A percentile compares a stretch with the other conserved stretches of the same genome.
phyloP scores from a whole-genome alignment of 2,329 filamentous ascomycete genomes.

The Phyllachora maydis region DNA sequence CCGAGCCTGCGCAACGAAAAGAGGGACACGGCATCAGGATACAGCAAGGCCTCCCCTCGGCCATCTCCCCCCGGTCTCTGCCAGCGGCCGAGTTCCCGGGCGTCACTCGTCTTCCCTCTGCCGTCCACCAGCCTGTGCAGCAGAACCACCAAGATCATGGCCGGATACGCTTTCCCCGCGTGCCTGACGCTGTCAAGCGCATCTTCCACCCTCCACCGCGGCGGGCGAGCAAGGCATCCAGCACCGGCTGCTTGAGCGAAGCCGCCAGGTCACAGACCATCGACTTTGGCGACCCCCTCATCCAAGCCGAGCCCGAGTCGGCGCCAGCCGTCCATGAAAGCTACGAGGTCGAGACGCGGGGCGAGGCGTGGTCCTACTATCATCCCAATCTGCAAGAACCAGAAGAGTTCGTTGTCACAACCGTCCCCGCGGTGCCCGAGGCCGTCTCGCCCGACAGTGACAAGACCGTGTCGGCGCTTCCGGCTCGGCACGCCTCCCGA shows the following conservation, averaged over 20 bases:
- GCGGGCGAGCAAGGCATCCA: no score
- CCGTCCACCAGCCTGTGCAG: no score
- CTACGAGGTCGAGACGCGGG: constrained; percentile 6
- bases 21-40: constrained; percentile 4
- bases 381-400: constrained; percentile 5
- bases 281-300: no score
- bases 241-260: no score
- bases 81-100: constrained; percentile 3
- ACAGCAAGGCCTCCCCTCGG: constrained; percentile 7
- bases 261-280: no score
- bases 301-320: no score
- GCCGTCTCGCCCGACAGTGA: constrained; percentile 4
- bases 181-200: no score
- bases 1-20: constrained; percentile 13
- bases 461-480: constrained; percentile 4
- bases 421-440: constrained; percentile 2
- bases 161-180: no score
- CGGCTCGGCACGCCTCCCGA: no score
- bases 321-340: constrained; percentile 4
- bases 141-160: no score
- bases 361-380: constrained; percentile 8
- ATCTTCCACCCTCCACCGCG: no score
- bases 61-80: constrained; percentile 6
- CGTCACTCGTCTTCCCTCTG: constrained; percentile 2
- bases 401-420: constrained; percentile 3